phyloP scores from a whole-genome alignment of 257 asterid genomes.

The Anisodus acutangulus region DNA sequence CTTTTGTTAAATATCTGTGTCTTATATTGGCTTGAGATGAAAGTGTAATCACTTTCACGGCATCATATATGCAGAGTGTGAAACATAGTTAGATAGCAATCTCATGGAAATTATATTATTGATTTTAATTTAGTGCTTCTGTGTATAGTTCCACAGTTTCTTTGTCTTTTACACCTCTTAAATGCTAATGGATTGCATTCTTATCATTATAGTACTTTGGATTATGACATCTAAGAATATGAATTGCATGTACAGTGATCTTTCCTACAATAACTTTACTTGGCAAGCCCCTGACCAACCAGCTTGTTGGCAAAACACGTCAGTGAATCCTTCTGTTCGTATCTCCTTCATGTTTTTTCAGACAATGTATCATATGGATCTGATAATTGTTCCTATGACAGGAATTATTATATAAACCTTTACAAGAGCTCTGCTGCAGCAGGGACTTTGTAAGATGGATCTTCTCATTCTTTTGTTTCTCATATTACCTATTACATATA shows the following conservation, averaged over 20 bases:
- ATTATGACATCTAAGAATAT: slow-evolving; percentile 18
- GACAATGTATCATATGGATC: not conserved
- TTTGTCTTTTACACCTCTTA: slow-evolving; percentile 4
- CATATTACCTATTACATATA: not conserved
- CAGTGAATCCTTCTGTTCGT: slow-evolving; percentile 35
- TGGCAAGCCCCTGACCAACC: slow-evolving; percentile 73
- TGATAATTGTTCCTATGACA: slow-evolving; percentile 33
- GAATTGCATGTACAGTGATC: slow-evolving; percentile 61
- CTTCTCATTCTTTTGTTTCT: slow-evolving; percentile 24
- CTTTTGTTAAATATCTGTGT: slow-evolving; percentile 1
- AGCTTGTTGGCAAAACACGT: slow-evolving; percentile 70
- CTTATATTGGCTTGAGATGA: not conserved
- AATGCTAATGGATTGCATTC: slow-evolving; percentile 2
- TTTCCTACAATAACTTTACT: slow-evolving; percentile 87
- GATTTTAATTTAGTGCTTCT: not conserved
- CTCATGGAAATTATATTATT: not conserved
- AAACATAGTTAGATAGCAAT: slow-evolving; percentile 5
- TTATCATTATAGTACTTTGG: not conserved
- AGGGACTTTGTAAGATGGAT: slow-evolving; percentile 58
- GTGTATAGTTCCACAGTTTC: not conserved
- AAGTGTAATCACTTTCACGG: not conserved
- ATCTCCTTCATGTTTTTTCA: slow-evolving; percentile 17
- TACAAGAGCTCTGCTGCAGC: slow-evolving; percentile 66
- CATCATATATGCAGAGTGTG: not conserved
- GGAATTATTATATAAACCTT: slow-evolving; percentile 70